Conservation (phyloP, 1,139 yeast species). For the Hanseniaspora sp. region DNA sequence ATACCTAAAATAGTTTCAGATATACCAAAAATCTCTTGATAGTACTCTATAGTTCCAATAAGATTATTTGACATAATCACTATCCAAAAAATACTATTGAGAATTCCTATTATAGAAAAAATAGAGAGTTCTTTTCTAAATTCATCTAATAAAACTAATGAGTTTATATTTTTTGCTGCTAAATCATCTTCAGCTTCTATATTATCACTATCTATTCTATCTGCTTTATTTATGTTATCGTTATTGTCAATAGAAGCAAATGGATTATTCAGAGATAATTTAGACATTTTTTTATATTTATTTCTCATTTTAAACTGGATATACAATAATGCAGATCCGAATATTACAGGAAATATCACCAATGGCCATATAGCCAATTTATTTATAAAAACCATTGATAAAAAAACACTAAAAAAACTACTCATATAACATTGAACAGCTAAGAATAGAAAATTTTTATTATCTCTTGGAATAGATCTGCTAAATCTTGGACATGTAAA, state of each 20-base stretch:
- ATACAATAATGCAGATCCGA: constrained; percentile 14
- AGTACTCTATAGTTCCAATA: constrained; percentile 50
- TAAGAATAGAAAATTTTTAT: constrained; percentile 17
- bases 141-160: not conserved
- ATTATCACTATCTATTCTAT: not conserved
- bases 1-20: constrained; percentile 75
- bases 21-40: constrained; percentile 26
- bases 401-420: constrained; percentile 20
- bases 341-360: constrained; percentile 14
- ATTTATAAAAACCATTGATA: constrained; percentile 20
- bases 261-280: constrained; percentile 3
- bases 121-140: constrained; percentile 26
- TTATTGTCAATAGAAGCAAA: not conserved
- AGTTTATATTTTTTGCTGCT: constrained; percentile 15
- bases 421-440: constrained; percentile 21
- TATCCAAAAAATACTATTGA: constrained; percentile 53
- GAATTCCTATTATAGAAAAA: constrained; percentile 51
- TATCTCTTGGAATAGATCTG: constrained; percentile 6
- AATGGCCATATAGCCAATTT: constrained; percentile 11
- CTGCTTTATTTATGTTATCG: not conserved
- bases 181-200: constrained; percentile 8
- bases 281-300: constrained; percentile 1
- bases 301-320: constrained; percentile 15
- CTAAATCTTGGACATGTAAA: constrained; percentile 42
- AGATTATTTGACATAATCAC: constrained; percentile 44